Conservation (phyloP, 257 asterid species). For the Striga asiatica region DNA sequence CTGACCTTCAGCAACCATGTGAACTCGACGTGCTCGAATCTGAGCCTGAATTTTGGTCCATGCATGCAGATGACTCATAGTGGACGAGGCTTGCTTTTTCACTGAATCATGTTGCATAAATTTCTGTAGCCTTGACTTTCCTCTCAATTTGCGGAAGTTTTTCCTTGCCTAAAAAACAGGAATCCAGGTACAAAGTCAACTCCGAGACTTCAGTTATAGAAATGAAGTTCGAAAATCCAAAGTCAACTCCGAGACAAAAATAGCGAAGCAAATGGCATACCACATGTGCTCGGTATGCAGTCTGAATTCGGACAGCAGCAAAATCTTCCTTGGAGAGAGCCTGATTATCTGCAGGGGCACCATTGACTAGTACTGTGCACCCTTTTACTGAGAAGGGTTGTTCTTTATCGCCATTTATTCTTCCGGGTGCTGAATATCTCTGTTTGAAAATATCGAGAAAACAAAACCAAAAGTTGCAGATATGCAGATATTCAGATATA, state of each 20-base stretch:
- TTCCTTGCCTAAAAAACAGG: conserved; percentile 69
- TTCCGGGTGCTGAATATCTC: conserved; percentile 38
- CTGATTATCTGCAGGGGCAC: conserved; percentile 20
- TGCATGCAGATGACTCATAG: conserved; percentile 52
- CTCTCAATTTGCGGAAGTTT: conserved; percentile 39
- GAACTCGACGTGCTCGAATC: conserved; percentile 56
- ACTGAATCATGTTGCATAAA: conserved; percentile 42
- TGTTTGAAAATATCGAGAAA: conserved; percentile 18
- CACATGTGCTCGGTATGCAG: conserved; percentile 57
- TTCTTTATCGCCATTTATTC: conserved; percentile 24
- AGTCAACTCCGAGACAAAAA: not conserved
- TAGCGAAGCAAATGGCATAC: conserved; percentile 15
- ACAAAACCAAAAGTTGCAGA: conserved; percentile 9
- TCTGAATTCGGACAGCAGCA: conserved; percentile 80
- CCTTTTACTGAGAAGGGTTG: conserved; percentile 20
- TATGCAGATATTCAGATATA: too few relatives aligned
- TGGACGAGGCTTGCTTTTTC: conserved; percentile 63
- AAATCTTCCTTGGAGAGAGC: conserved; percentile 37
- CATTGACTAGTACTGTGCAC: conserved; percentile 17
- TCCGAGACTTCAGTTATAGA: not conserved
- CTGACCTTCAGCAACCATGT: conserved; percentile 69
- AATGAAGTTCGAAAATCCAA: not conserved
- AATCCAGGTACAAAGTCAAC: too few relatives aligned
- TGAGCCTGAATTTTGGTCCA: conserved; percentile 73
- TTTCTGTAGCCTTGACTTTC: conserved; percentile 45